Evolutionary conservation across 805 yeast species (phyloP).

Genomic region (Candida tibetensis): DNA sequence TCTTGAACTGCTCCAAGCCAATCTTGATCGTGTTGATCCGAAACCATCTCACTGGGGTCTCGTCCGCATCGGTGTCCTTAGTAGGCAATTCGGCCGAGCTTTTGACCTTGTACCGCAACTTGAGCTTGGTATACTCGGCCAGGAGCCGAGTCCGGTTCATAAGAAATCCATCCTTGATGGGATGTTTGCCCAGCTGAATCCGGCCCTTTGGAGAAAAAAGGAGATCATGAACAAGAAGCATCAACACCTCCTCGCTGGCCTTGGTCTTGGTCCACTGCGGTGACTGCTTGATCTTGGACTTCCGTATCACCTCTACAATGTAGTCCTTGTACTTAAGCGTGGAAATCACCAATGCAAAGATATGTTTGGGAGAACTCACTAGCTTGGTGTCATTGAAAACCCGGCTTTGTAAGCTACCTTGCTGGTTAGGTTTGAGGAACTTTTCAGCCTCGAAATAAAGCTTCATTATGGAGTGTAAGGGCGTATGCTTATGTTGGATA

Average conservation of each 20-base stretch:
- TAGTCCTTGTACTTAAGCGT: constrained; percentile 69
- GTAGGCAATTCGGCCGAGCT: constrained; percentile 47
- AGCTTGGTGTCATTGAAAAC: constrained; percentile 34
- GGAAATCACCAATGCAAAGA: constrained; percentile 79
- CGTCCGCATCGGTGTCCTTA: constrained; percentile 49
- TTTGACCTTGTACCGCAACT: constrained; percentile 66
- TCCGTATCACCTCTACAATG: constrained; percentile 59
- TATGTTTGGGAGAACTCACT: constrained; percentile 68
- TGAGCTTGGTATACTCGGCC: constrained; percentile 78
- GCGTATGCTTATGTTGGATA: no score
- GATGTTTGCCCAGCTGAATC: constrained; percentile 85
- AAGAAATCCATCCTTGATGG: constrained; percentile 77
- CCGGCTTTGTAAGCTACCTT: constrained; percentile 36
- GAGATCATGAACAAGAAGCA: constrained; percentile 77
- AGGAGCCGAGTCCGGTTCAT: constrained; percentile 75
- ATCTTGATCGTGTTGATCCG: constrained; percentile 66
- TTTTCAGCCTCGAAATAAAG: constrained; percentile 43
- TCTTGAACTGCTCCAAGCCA: constrained; percentile 35
- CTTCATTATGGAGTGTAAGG: constrained; percentile 30
- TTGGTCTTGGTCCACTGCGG: constrained; percentile 37
- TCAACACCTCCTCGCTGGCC: constrained; percentile 51
- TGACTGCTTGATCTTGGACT: constrained; percentile 60
- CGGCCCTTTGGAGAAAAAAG: constrained; percentile 72
- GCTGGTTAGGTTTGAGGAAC: constrained; percentile 27
- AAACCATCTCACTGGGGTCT: constrained; percentile 79